These are phyloP conservation scores for Hypoxylon intermedium DNA, from an alignment of 495 filamentous ascomycete genomes.

Conservation along the genomic window DNA sequence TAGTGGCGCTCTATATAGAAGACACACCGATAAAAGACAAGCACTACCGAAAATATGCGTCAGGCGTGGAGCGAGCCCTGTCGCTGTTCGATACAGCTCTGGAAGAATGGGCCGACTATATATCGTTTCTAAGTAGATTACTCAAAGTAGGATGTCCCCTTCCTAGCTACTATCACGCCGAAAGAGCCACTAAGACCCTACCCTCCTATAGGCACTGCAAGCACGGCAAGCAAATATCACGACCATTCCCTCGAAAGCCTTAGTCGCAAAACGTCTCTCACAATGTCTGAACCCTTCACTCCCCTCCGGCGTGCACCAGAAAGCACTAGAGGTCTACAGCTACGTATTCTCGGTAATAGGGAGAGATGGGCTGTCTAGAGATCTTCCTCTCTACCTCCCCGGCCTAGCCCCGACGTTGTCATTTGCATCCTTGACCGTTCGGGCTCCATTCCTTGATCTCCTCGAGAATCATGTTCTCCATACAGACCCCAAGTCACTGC, in stretches of 20 bases:
- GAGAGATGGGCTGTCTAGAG: conserved; percentile 74
- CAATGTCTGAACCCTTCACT: conserved; percentile 94
- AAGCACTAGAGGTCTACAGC: conserved; percentile 90
- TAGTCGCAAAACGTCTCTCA: conserved; percentile 87
- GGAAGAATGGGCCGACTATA: conserved; percentile 99
- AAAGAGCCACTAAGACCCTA: conserved; percentile 28
- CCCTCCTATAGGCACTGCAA: conserved; percentile 76
- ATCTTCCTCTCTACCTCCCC: conserved; percentile 86
- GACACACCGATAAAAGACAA: conserved; percentile 84
- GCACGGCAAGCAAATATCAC: conserved; percentile 73
- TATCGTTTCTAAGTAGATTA: conserved; percentile 90
- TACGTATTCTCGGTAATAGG: conserved; percentile 84
- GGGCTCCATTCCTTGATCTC: conserved; percentile 81
- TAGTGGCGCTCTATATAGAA: conserved; percentile 51
- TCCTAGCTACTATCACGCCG: neutral
- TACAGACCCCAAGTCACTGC: conserved; percentile 70
- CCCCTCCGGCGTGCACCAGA: conserved; percentile 98
- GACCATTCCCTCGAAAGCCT: conserved; percentile 80
- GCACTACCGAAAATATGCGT: conserved; percentile 87
- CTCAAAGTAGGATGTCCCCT: conserved; percentile 70
- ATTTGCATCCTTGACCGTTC: conserved; percentile 89
- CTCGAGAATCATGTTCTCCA: conserved; percentile 80
- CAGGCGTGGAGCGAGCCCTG: conserved; percentile 84
- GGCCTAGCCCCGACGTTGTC: conserved; percentile 87
- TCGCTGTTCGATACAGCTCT: conserved; percentile 89